Conservation (phyloP, 495 filamentous ascomycete species). For the Clohesyomyces aquaticus region DNA sequence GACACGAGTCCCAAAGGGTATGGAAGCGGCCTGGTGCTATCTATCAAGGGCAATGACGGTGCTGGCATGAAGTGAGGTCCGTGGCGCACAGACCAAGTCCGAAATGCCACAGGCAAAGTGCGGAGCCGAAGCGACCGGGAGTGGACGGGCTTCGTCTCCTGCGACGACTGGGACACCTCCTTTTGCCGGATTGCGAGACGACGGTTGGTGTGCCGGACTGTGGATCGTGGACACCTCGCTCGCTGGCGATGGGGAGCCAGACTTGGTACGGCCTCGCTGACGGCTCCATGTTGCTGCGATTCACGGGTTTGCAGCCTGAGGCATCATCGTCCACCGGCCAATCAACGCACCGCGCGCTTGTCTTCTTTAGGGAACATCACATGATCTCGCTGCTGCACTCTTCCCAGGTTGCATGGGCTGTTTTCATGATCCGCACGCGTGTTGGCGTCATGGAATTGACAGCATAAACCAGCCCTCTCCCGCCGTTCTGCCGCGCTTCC, state of each 20-base stretch:
- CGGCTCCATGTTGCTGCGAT: background rate
- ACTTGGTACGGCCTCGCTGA: background rate
- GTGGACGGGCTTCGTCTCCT: slow-evolving; percentile 2
- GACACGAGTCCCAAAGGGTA: too few relatives aligned
- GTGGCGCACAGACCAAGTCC: slow-evolving; percentile 23
- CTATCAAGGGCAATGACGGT: background rate
- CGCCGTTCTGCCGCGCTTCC: too few relatives aligned
- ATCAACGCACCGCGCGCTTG: too few relatives aligned
- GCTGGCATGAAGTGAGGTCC: slow-evolving; percentile 26
- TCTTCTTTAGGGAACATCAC: background rate
- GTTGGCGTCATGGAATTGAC: too few relatives aligned
- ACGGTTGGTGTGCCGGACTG: too few relatives aligned
- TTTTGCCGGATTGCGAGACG: slow-evolving; percentile 29
- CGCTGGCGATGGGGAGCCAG: slow-evolving; percentile 31
- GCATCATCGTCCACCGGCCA: too few relatives aligned
- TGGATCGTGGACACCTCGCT: too few relatives aligned
- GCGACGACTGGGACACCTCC: slow-evolving; percentile 26
- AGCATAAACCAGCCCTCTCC: too few relatives aligned
- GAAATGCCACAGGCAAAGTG: slow-evolving; percentile 15
- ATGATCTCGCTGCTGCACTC: background rate
- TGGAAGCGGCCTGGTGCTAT: background rate
- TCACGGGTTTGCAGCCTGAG: slow-evolving; percentile 3
- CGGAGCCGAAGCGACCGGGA: slow-evolving; percentile 27
- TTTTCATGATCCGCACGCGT: too few relatives aligned
- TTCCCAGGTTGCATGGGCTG: background rate